Evolutionary conservation across 108 stramenopile species (phyloP).

Genomic region (Asterionellopsis glacialis): DNA sequence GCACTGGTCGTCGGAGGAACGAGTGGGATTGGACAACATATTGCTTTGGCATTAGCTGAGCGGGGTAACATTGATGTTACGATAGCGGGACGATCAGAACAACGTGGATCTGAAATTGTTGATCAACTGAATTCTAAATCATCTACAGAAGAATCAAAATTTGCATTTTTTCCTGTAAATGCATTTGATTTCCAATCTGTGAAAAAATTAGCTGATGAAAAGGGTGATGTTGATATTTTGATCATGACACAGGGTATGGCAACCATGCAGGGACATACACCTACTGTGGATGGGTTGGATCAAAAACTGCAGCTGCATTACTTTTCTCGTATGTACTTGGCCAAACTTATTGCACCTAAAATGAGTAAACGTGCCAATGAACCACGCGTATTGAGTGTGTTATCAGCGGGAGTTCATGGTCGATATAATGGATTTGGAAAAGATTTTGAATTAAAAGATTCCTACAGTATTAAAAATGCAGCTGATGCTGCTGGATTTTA

Average conservation of each 20-base stretch:
- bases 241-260: conserved; percentile 74
- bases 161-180: conserved; percentile 32
- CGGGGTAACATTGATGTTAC: conserved; percentile 34
- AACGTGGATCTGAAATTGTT: conserved; percentile 16
- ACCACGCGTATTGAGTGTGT: conserved; percentile 26
- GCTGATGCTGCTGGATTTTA: conserved; percentile 63
- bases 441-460: conserved; percentile 33
- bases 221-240: conserved; percentile 18
- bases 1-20: conserved; percentile 51
- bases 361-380: conserved; percentile 8
- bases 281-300: conserved; percentile 55
- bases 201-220: conserved; percentile 14
- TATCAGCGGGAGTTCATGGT: conserved; percentile 53
- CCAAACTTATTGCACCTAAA: conserved; percentile 1
- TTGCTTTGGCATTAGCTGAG: conserved; percentile 30
- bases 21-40: conserved; percentile 48
- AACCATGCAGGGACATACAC: conserved; percentile 44
- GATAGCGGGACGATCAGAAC: conserved; percentile 26
- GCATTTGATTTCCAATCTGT: conserved; percentile 39
- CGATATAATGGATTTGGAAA: conserved; percentile 30
- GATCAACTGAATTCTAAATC: conserved; percentile 5
- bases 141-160: not conserved
- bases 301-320: conserved; percentile 48
- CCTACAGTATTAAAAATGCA: conserved; percentile 52
- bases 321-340: conserved; percentile 14